Conservation (phyloP, 176 grass and related monocot species). For the Musa acuminata region DNA sequence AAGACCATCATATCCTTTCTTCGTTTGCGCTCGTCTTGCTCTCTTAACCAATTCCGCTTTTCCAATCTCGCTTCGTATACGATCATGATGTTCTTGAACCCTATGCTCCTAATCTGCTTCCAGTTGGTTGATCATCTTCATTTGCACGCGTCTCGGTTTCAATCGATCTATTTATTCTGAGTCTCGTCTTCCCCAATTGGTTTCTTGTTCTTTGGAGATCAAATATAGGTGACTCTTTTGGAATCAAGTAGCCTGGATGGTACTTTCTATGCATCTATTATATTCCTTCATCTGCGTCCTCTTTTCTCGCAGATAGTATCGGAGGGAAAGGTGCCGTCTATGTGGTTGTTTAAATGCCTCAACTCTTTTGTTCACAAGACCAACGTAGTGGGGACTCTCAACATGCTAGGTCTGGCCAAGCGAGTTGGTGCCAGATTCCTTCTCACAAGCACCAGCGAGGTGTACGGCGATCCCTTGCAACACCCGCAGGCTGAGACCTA, state of each 20-base stretch:
- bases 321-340: neutral
- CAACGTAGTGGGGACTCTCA: slow-evolving; percentile 16
- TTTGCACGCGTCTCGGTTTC: too few species aligned
- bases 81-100: neutral
- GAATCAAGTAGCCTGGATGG: neutral
- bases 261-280: neutral
- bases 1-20: slow-evolving; percentile 97
- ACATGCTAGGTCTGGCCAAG: slow-evolving; percentile 21
- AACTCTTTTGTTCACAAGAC: slow-evolving; percentile 11
- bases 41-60: neutral
- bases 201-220: neutral
- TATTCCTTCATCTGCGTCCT: neutral
- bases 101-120: too few species aligned
- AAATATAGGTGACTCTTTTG: neutral
- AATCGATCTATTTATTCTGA: neutral
- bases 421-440: slow-evolving; percentile 19
- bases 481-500: slow-evolving; percentile 20
- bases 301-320: neutral
- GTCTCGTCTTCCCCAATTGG: neutral
- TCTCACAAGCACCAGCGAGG: slow-evolving; percentile 19
- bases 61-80: neutral
- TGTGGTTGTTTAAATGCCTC: slow-evolving; percentile 5
- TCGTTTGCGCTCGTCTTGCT: neutral
- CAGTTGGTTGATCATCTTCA: too few species aligned
- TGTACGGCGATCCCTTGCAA: slow-evolving; percentile 14